Conservation (phyloP, 306 rosid species). For the Sicyos edulis region DNA sequence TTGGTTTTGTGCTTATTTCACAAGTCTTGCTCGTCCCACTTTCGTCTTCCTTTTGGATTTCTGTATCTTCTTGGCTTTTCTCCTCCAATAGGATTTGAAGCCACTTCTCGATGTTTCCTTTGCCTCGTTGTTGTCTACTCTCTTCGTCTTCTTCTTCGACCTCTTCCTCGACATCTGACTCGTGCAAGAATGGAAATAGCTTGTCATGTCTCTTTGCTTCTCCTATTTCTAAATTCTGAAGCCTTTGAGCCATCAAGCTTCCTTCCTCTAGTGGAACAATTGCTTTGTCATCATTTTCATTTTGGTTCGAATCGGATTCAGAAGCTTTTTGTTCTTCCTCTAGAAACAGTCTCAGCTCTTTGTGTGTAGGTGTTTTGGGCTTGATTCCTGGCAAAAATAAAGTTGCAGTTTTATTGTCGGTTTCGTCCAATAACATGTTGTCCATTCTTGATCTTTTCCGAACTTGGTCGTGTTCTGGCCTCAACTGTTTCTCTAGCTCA, state of each 20-base stretch:
- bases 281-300: slow-evolving; percentile 32
- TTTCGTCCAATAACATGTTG: slow-evolving; percentile 44
- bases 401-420: slow-evolving; percentile 30
- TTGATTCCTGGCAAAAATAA: slow-evolving; percentile 46
- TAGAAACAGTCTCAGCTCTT: slow-evolving; percentile 75
- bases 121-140: slow-evolving; percentile 64
- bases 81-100: slow-evolving; percentile 83
- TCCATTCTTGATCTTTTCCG: slow-evolving; percentile 84
- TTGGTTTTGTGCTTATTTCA: slow-evolving; percentile 6
- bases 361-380: slow-evolving; percentile 59
- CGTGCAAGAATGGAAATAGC: slow-evolving; percentile 33
- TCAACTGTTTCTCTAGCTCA: slow-evolving; percentile 70
- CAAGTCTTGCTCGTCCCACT: not conserved
- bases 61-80: slow-evolving; percentile 39
- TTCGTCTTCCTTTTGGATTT: slow-evolving; percentile 33
- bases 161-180: slow-evolving; percentile 57
- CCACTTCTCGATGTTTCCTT: slow-evolving; percentile 94
- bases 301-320: slow-evolving; percentile 41
- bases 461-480: slow-evolving; percentile 71
- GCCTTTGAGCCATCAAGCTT: slow-evolving; percentile 35
- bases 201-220: slow-evolving; percentile 33
- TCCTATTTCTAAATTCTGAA: slow-evolving; percentile 45
- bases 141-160: slow-evolving; percentile 93
- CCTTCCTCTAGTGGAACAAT: slow-evolving; percentile 45
- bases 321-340: slow-evolving; percentile 83